Conservation (phyloP, 345 rosid genomes). For the Populus euphratica region DNA sequence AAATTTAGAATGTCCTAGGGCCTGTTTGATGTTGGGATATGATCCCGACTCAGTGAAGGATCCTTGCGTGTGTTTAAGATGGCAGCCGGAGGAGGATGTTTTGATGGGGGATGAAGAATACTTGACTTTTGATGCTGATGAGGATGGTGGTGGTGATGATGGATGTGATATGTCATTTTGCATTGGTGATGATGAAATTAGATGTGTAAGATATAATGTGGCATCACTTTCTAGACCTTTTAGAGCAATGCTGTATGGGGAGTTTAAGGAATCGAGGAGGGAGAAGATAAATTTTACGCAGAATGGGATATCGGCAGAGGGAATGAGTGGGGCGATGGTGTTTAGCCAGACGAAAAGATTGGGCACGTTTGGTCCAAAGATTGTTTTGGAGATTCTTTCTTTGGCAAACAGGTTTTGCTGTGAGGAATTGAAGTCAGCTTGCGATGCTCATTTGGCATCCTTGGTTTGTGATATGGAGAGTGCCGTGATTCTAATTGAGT, state of each 20-base stretch:
- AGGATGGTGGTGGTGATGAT: slow-evolving; percentile 24
- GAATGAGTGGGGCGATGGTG: slow-evolving; percentile 65
- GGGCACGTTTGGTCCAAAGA: slow-evolving; percentile 37
- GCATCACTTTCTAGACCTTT: slow-evolving; percentile 77
- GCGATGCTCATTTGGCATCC: slow-evolving; percentile 67
- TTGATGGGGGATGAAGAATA: slow-evolving; percentile 44
- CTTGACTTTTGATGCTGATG: slow-evolving; percentile 64
- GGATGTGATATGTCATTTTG: slow-evolving; percentile 68
- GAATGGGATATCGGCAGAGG: slow-evolving; percentile 62
- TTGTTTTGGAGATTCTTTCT: slow-evolving; percentile 72
- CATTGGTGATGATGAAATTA: slow-evolving; percentile 70
- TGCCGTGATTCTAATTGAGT: slow-evolving; percentile 64
- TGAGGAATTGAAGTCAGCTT: slow-evolving; percentile 70
- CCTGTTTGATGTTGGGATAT: slow-evolving; percentile 69
- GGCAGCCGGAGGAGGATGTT: slow-evolving; percentile 29
- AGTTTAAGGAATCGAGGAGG: slow-evolving; percentile 59
- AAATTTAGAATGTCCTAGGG: slow-evolving; percentile 79
- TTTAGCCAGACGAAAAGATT: slow-evolving; percentile 68
- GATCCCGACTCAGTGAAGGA: slow-evolving; percentile 63
- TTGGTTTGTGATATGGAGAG: slow-evolving; percentile 54
- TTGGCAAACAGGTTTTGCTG: slow-evolving; percentile 84
- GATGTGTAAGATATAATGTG: slow-evolving; percentile 59
- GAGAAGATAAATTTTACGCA: slow-evolving; percentile 67
- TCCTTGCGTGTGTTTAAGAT: slow-evolving; percentile 56
- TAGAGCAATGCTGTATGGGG: slow-evolving; percentile 71